Base-by-base conservation (phyloP, 208 protist genomes). In the Acanthamoeba healyi region DNA sequence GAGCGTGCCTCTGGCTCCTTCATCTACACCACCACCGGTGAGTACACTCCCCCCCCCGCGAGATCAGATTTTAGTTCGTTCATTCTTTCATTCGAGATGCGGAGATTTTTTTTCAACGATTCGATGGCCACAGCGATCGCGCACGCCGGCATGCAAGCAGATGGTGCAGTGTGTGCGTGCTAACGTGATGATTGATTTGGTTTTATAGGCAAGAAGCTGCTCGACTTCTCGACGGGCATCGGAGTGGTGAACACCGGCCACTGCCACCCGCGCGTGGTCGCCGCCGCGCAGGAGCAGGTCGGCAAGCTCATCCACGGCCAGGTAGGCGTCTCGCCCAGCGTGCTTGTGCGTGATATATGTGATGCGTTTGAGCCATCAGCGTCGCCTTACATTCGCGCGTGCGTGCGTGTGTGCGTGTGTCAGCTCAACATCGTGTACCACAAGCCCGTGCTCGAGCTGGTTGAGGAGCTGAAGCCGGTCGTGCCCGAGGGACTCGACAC, bases 221-320 rank as follows among this genome's bases (percentile, higher is more conserved):
- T 95, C 12, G 94, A 95, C 94, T 92, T 95, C 51, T 70, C 94
- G 0, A 49, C 15, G 17, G 94, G 94, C 29, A 95, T 95, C 67
- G 94, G 94, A 29, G 94, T 95, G 49, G 36, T 49, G 22, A 95
- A 95, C 63, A 93, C 81, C 0, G 94, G 94, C 36, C 94, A 95
- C 79, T 95, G 94, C 61, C 84, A 95, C 42, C 94, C 94, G 34
- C 29, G 42, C 51, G 79, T 95, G 17, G 94, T 95, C 5, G n/a
- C 74, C 14, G 94, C 94, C 14, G 34, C 38, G 3, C 94, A 95
- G 63, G 58, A 94, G 15, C 67, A 79, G 67, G 67, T 79, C 24
- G 67, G 19, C 49, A 54, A 54, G 49, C 49, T 54, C 49, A 54
- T 54, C 49, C 49, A 54, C 49, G 49, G 49, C 15, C 49, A 54